Base-by-base conservation (phyloP, 495 filamentous ascomycete species). In the Neurospora hispaniola region DNA sequence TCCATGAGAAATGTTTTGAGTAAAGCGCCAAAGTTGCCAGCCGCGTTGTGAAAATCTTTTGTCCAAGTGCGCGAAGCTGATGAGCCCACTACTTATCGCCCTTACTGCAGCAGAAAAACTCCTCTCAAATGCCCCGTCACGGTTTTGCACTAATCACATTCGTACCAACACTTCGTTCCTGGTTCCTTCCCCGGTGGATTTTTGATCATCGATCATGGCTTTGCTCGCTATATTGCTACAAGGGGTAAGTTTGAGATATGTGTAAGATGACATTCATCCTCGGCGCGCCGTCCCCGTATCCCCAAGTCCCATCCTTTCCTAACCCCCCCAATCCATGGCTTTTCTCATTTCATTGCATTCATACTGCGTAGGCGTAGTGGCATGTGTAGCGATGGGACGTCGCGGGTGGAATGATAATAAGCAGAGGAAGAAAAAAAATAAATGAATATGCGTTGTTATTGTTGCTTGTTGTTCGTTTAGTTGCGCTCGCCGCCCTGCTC, bases 401-500 rank as follows among this genome's bases (percentile, higher is more conserved):
- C 20, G 77, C 70, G 71, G 2, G 80, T 1, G 79, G 77, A 0
- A 87, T 88, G 59, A 84, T 93, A 85, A 69, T 43, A 87, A 85
- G 43, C 90, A 92, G 73, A 85, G 85, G 43, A 90, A 92, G 73
- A 85, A 89, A 70, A 81, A 84, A 42, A 88, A 86, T 38, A 38
- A 31, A 31, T 81, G 89, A 73, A 20, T 62, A 31, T 42, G 69
- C 69, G 74, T 68, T 48, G 44, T 71, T 69, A 59, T 12, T 66
- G 54, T 42, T 2, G 27, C 2, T 62, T 27, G 39, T 31, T 39
- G 39, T 39, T 44, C 18, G 69, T 62, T 79, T 90, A 94, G 82
- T 94, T 93, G 75, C 92, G 84, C 85, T 93, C 90, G 77, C 89
- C 91, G 62, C 89, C 89, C 82, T 91, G 89, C 1, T 85, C 81